A percentile compares a stretch with the other conserved stretches of the same genome.
Evolutionary conservation across 352 stramenopile genomes (phyloP).

Genomic region (Phytophthora constricta): DNA sequence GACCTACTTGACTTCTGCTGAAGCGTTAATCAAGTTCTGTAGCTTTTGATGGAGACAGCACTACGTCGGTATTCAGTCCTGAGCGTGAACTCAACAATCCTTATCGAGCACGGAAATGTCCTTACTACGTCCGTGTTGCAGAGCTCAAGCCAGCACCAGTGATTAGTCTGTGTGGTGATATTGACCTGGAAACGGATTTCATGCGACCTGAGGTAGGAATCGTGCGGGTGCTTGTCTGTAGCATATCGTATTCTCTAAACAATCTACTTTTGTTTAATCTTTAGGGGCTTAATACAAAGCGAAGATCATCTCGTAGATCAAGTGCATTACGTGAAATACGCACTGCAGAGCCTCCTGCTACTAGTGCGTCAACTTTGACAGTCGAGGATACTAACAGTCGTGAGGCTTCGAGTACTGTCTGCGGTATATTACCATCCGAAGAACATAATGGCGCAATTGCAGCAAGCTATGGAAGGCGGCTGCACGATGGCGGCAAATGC

Average conservation of each 20-base stretch:
- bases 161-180: slow-evolving; percentile 64
- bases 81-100: slow-evolving; percentile 51
- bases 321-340: background rate
- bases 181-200: slow-evolving; percentile 71
- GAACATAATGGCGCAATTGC: background rate
- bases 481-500: slow-evolving; percentile 26
- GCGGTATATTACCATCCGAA: too few species aligned
- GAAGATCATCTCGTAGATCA: slow-evolving; percentile 17
- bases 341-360: background rate
- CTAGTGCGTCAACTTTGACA: too few species aligned
- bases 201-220: slow-evolving; percentile 43
- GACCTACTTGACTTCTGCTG: background rate
- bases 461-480: slow-evolving; percentile 16
- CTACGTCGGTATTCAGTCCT: slow-evolving; percentile 64
- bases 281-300: slow-evolving; percentile 24
- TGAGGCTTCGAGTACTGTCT: background rate
- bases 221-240: too few species aligned
- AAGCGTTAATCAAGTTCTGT: background rate
- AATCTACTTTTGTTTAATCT: too few species aligned
- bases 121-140: slow-evolving; percentile 57
- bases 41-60: slow-evolving; percentile 63
- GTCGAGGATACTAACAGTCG: background rate
- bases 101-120: slow-evolving; percentile 55
- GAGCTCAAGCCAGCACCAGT: slow-evolving; percentile 56
- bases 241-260: too few species aligned